Conservation (phyloP, 192 early-diverging fungal genomes). For the Coemansia sp. region DNA sequence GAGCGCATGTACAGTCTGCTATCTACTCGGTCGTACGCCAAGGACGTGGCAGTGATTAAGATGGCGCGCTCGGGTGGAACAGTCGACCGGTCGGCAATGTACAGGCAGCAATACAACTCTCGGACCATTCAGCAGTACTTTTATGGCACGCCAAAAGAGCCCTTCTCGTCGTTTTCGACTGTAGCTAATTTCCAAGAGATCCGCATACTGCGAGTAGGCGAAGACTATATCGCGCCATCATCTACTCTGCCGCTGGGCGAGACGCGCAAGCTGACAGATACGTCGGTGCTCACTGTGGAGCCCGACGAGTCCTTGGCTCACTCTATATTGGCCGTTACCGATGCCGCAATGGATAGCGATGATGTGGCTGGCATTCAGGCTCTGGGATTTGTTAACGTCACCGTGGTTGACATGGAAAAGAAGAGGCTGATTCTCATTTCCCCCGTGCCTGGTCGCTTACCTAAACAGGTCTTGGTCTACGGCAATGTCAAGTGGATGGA, state of each 20-base stretch:
- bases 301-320: conserved; percentile 78
- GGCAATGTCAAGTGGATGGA: conserved; percentile 94
- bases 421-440: conserved; percentile 79
- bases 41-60: conserved; percentile 70
- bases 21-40: conserved; percentile 50
- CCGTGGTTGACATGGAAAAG: conserved; percentile 75
- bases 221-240: conserved; percentile 72
- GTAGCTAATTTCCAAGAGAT: conserved; percentile 78
- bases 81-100: conserved; percentile 78
- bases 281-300: conserved; percentile 76
- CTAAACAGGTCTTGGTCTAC: conserved; percentile 78
- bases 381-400: conserved; percentile 39
- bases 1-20: conserved; percentile 91
- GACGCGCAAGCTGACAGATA: conserved; percentile 74
- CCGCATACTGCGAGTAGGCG: conserved; percentile 69
- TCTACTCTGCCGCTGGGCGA: conserved; percentile 89
- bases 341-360: conserved; percentile 47
- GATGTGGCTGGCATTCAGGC: conserved; percentile 80
- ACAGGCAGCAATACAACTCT: conserved; percentile 66
- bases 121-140: conserved; percentile 89
- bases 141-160: conserved; percentile 78
- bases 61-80: conserved; percentile 91
- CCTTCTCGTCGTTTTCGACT: conserved; percentile 80
- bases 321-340: conserved; percentile 81
- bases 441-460: conserved; percentile 85